Percentiles rank a stretch among this genome's conserved stretches.
Evolutionary conservation across 2,329 filamentous ascomycete species (phyloP).

Genomic region (Talaromyces sp.): DNA sequence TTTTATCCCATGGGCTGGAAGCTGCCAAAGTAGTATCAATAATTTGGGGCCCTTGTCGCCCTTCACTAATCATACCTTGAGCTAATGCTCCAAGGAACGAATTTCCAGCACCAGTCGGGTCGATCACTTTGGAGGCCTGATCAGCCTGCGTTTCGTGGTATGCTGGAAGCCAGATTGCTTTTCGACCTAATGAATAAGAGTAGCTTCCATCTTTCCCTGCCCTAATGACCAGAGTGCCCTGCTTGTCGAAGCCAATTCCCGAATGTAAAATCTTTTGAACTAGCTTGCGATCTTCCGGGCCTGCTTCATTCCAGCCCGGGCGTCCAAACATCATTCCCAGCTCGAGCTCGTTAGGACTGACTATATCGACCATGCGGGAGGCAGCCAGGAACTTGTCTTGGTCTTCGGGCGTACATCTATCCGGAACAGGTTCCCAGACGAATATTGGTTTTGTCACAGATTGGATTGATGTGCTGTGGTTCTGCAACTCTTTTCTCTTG

Average conservation of each 20-base stretch:
- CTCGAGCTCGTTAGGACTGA: conserved; percentile 82
- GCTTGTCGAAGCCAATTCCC: conserved; percentile 32
- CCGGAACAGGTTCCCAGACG: conserved; percentile 93
- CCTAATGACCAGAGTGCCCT: conserved; percentile 47
- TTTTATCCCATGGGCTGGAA: conserved; percentile 52
- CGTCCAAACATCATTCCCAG: conserved; percentile 78
- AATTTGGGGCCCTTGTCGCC: conserved; percentile 24
- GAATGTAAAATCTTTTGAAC: conserved; percentile 31
- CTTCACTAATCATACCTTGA: conserved; percentile 49
- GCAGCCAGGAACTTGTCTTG: conserved; percentile 51
- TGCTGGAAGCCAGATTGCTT: conserved; percentile 67
- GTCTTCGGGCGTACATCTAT: conserved; percentile 70
- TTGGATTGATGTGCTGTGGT: conserved; percentile 21
- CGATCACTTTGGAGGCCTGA: conserved; percentile 56
- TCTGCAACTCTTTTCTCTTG: conserved; percentile 38
- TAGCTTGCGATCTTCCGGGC: conserved; percentile 24
- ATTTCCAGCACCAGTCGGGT: conserved; percentile 93
- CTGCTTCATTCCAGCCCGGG: conserved; percentile 28
- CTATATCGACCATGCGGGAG: conserved; percentile 52
- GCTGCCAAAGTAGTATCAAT: conserved; percentile 35
- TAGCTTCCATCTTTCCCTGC: conserved; percentile 59
- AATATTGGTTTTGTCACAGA: conserved; percentile 61
- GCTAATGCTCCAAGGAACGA: conserved; percentile 68
- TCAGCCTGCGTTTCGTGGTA: conserved; percentile 53
- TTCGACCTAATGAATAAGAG: conserved; percentile 36